Conservation (phyloP, 148 eudicot species). For the Euryodendron excelsum region DNA sequence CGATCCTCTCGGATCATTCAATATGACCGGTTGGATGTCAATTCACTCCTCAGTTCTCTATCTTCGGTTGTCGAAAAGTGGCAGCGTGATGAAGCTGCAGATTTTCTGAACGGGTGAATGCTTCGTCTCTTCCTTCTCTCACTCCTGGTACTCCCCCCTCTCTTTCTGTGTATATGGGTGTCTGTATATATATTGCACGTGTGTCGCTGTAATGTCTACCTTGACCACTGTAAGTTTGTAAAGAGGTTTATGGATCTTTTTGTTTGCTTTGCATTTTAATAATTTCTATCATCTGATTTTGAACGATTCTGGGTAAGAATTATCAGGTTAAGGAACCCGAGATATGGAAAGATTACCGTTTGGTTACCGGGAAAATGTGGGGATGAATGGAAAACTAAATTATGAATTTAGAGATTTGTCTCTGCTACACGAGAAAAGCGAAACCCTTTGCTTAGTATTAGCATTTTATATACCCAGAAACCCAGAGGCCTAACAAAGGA, state of each 20-base stretch:
- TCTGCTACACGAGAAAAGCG: too few species aligned
- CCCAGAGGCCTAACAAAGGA: neutral
- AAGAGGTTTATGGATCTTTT: neutral
- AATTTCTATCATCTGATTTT: neutral
- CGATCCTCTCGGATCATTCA: constrained; percentile 18
- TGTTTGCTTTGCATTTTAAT: too few species aligned
- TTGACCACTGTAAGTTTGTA: neutral
- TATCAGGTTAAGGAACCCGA: neutral
- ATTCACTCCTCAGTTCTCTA: too few species aligned
- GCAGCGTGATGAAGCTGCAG: neutral
- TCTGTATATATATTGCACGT: neutral
- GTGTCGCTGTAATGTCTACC: too few species aligned
- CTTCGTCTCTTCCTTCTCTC: constrained; percentile 18
- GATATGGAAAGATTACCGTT: neutral
- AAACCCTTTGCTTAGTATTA: neutral
- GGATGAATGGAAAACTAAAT: neutral
- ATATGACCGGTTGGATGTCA: constrained; percentile 3
- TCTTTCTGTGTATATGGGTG: neutral
- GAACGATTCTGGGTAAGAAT: neutral
- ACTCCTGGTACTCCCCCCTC: constrained; percentile 31
- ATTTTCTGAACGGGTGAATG: neutral
- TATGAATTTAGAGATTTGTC: neutral
- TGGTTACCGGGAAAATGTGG: neutral
- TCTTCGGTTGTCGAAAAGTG: too few species aligned
- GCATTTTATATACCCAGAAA: too few species aligned